A percentile compares a stretch with the other conserved stretches of the same genome.
Conservation (phyloP, 73 alveolate species). For the Tetrahymena thermophila region DNA sequence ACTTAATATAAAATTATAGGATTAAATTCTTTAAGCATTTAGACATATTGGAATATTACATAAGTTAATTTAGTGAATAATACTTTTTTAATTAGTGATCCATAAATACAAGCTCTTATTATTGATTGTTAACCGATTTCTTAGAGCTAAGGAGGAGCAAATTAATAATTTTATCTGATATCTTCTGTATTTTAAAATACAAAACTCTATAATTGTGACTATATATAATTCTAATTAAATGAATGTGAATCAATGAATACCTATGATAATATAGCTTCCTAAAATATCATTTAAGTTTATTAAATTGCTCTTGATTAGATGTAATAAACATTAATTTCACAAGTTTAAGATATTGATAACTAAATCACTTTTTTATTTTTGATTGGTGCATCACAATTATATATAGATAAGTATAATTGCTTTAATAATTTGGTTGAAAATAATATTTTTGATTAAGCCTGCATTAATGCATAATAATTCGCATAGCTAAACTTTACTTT, state of each 20-base stretch:
- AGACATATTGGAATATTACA: background rate
- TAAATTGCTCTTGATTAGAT: background rate
- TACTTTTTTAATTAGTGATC: background rate
- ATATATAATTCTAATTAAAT: no score
- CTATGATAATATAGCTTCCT: background rate
- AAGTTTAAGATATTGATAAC: background rate
- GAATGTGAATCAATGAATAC: background rate
- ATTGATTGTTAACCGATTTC: background rate
- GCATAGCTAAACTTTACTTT: background rate
- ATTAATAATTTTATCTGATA: no score
- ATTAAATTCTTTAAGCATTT: background rate
- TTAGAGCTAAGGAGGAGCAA: background rate
- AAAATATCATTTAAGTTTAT: background rate
- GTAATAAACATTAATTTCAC: background rate
- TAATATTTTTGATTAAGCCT: background rate
- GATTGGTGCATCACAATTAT: background rate
- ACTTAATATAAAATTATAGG: background rate
- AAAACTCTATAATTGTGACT: background rate
- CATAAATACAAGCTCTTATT: background rate
- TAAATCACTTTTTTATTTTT: background rate
- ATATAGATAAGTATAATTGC: background rate
- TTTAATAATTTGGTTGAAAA: background rate
- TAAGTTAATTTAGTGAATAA: no score
- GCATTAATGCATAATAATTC: background rate
- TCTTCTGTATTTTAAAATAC: background rate